Evolutionary conservation across 768 basidiomycete genomes (phyloP), one percentile per base, ranked within the genome.

Genomic region (Suillus americanus): DNA sequence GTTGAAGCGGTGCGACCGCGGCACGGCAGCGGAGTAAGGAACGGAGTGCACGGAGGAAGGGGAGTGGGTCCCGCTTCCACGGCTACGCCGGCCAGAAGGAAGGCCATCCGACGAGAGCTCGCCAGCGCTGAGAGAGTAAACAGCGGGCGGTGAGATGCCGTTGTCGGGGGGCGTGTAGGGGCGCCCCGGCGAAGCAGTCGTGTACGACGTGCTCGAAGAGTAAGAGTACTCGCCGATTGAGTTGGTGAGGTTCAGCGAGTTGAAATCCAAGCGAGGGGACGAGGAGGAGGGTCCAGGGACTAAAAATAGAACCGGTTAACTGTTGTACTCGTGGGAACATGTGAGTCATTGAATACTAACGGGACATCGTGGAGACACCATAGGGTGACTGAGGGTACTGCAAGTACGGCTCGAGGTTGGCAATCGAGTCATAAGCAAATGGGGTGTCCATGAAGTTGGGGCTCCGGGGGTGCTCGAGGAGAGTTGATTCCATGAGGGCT

Each of bases 1-100:
- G 79, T 91, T 91, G 82, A 85, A 92, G 69, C 91, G 90, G 71
- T 89, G 89, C 57, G 90, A 90, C 68, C 90, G 82, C 35, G 89
- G 89, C 48, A 90, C 85, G 38, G 87, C 81, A 33, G 90, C 83
- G 67, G 80, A 79, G 72, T 83, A 85, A 41, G 88, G 78, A 41
- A 84, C 79, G 38, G 76, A 78, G 66, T 81, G 79, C 2, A 79
- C 80, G 67, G 83, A 76, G 0, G 81, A 77, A 30, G 85, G 83
- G 37, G 82, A 83, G 65, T 79, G 80, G 45, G 86, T 86, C 65
- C 86, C 86, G 72, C 87, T 88, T 74, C 89, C 88, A 65, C 91
- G 89, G 74, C 89, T 89, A 71, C 85, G 85, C 61, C 86, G 79
- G 71, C 83, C 85, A 64, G 89, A 87, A 68, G 83, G 77, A 61